Conservation (phyloP, 2,329 filamentous ascomycete genomes). For the Ophiostoma populinum region DNA sequence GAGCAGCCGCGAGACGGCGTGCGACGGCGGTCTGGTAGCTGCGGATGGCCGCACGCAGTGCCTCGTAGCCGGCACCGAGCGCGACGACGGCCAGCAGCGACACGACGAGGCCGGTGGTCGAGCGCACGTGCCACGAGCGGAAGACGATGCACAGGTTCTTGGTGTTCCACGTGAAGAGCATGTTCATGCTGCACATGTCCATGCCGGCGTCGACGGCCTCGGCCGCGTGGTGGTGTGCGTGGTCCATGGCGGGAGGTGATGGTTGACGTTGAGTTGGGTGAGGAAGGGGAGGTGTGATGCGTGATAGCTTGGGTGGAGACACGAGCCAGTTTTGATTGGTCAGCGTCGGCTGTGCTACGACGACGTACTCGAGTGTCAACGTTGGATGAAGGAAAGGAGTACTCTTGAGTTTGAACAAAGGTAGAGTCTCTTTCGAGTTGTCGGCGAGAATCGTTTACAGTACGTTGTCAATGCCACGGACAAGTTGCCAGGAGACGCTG, state of each 20-base stretch:
- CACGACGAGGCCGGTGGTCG: slow-evolving; percentile 55
- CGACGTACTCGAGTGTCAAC: background rate
- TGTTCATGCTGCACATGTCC: slow-evolving; percentile 82
- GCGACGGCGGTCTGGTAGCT: slow-evolving; percentile 51
- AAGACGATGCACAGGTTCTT: slow-evolving; percentile 93
- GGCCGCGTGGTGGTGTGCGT: slow-evolving; percentile 28
- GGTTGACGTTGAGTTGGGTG: too few species aligned
- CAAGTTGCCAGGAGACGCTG: too few species aligned
- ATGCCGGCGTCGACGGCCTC: slow-evolving; percentile 40
- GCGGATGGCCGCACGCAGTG: slow-evolving; percentile 57
- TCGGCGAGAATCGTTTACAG: too few species aligned
- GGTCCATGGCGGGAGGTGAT: slow-evolving; percentile 21
- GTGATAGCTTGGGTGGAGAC: background rate
- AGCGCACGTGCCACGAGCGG: slow-evolving; percentile 70
- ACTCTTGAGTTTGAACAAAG: too few species aligned
- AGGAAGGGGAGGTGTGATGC: background rate
- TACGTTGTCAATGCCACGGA: too few species aligned
- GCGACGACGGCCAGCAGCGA: slow-evolving; percentile 71
- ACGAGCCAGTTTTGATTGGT: slow-evolving; percentile 11
- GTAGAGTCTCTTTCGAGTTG: too few species aligned
- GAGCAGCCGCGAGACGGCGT: slow-evolving; percentile 27
- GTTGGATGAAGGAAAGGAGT: background rate
- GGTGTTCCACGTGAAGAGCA: slow-evolving; percentile 96
- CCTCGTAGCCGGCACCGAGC: slow-evolving; percentile 85
- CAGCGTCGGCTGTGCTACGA: background rate